Evolutionary conservation across 1,284 basidiomycete genomes (phyloP), one percentile per base, ranked within the genome.

Genomic region (Coniophora puteana): DNA sequence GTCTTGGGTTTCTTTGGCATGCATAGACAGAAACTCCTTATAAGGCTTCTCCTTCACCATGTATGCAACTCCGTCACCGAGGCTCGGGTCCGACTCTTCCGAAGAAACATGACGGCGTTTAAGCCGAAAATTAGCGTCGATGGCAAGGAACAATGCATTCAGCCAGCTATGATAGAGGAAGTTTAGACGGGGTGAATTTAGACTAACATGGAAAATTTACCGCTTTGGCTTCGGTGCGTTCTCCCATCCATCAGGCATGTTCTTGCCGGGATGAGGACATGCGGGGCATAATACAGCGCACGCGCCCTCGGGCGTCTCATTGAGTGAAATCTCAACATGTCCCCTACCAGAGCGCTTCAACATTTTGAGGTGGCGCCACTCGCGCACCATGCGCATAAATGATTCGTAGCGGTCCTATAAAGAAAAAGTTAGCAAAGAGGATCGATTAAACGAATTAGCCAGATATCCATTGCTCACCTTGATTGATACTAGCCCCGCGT

Each of bases 401-500:
- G 29, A n/a, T 31, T 31, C 20, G 29, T 31, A 31, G 7, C 29
- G n/a, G 20, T 18, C 20, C 29, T 31, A 14, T 8, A 27, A n/a
- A n/a, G n/a, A n/a, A n/a, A n/a, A n/a, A n/a, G n/a, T n/a, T n/a
- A n/a, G n/a, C n/a, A n/a, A n/a, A n/a, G n/a, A n/a, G n/a, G n/a
- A n/a, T n/a, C n/a, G n/a, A n/a, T n/a, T n/a, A n/a, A n/a, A n/a
- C n/a, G n/a, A n/a, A n/a, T n/a, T n/a, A n/a, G n/a, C n/a, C n/a
- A n/a, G n/a, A n/a, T n/a, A n/a, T n/a, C n/a, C n/a, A n/a, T n/a
- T 31, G n/a, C n/a, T 31, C n/a, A 31, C 29, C n/a, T 31, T 31
- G 6, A 31, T n/a, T 7, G 29, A 18, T 8, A 16, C 20, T 18
- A 45, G 17, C n/a, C 51, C 49, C 1, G 41, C 40, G 14, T 42